Evolutionary conservation across 2,329 filamentous ascomycete species (phyloP).

Genomic region (Daldinia eschscholtzii): DNA sequence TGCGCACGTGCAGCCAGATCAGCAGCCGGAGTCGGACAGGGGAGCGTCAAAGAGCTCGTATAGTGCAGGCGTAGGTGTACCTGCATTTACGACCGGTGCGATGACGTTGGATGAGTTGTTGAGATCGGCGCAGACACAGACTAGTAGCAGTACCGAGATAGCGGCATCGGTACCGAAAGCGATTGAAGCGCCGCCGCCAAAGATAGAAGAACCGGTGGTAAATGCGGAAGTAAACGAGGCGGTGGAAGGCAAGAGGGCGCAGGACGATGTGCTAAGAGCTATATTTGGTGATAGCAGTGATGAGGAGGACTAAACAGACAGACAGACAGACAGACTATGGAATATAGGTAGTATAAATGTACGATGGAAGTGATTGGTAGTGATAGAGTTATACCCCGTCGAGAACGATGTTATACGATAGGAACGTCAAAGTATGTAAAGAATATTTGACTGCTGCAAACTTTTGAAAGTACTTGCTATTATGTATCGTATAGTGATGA

Average conservation of each 20-base stretch:
- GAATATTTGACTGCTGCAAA: not conserved
- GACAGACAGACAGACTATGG: too few species aligned
- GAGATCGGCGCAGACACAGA: constrained; percentile 46
- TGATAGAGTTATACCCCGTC: constrained; percentile 34
- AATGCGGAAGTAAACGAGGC: constrained; percentile 84
- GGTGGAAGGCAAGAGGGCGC: constrained; percentile 78
- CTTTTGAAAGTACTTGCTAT: not conserved
- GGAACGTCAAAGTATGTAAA: not conserved
- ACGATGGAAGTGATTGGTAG: constrained; percentile 10
- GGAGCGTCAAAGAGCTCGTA: constrained; percentile 39
- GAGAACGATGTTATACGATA: constrained; percentile 9
- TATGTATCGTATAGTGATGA: not conserved
- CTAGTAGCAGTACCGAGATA: not conserved
- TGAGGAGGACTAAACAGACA: constrained; percentile 52
- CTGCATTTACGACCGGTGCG: constrained; percentile 37
- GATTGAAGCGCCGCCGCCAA: constrained; percentile 16
- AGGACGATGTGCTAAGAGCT: constrained; percentile 87
- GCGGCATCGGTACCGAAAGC: constrained; percentile 13
- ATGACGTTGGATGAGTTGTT: constrained; percentile 53
- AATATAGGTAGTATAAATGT: not conserved
- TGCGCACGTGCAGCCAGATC: constrained; percentile 71
- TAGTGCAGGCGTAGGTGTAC: not conserved
- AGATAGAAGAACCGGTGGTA: constrained; percentile 58
- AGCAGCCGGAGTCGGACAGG: constrained; percentile 50
- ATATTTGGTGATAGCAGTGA: constrained; percentile 92